Evolutionary conservation across 106 monocot genomes (phyloP).

Genomic region (Vanilla planifolia): DNA sequence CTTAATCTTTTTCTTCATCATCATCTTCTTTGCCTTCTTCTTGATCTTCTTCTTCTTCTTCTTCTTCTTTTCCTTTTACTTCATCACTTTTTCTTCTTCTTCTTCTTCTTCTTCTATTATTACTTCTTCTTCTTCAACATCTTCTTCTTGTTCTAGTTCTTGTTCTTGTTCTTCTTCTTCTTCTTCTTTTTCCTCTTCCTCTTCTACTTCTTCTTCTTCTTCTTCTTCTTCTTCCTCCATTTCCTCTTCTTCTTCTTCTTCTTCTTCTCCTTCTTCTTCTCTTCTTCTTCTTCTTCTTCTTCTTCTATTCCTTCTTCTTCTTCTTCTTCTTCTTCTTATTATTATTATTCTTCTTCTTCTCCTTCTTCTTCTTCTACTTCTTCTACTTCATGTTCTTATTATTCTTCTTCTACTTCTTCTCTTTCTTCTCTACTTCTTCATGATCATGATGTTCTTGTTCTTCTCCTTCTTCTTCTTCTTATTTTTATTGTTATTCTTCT

Average conservation of each 20-base stretch:
- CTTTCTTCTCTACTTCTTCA: too few relatives aligned
- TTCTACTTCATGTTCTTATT: background rate
- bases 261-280: background rate
- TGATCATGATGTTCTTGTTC: too few relatives aligned
- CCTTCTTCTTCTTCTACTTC: background rate
- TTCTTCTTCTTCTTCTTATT: too few relatives aligned
- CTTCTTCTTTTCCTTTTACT: too few relatives aligned
- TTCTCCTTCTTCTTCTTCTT: too few relatives aligned
- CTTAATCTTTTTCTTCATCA: too few relatives aligned
- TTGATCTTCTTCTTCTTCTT: background rate
- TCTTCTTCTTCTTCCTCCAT: background rate
- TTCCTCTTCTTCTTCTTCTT: too few relatives aligned
- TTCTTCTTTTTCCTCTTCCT: background rate
- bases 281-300: background rate
- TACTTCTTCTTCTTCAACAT: background rate
- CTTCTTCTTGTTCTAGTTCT: background rate
- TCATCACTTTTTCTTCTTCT: too few relatives aligned
- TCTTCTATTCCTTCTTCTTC: too few relatives aligned
- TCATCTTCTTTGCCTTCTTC: background rate
- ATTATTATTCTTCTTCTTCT: too few relatives aligned
- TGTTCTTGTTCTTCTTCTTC: background rate
- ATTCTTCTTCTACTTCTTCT: too few relatives aligned
- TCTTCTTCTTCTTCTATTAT: background rate
- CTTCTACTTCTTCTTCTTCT: background rate
- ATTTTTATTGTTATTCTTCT: too few relatives aligned